Percentiles rank a stretch among this genome's conserved stretches.
Evolutionary conservation across 148 eudicot species (phyloP).

Genomic region (Fagopyrum homotropicum): DNA sequence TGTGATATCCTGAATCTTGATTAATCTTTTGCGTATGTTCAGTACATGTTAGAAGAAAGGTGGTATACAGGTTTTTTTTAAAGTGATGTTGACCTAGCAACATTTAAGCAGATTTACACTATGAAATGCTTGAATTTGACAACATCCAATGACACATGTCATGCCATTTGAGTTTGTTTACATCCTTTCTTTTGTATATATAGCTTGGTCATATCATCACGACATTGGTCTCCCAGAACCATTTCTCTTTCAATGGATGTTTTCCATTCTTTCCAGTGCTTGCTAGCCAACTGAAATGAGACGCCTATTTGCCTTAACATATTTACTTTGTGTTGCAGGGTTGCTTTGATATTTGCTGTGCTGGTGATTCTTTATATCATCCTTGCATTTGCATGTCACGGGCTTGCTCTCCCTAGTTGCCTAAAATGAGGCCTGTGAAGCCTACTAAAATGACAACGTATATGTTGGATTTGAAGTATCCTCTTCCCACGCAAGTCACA

Average conservation of each 20-base stretch:
- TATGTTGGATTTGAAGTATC: neutral
- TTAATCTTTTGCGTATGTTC: neutral
- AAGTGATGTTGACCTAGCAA: neutral
- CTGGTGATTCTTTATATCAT: constrained; percentile 68
- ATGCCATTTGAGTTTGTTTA: neutral
- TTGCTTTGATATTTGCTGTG: constrained; percentile 59
- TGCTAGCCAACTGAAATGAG: neutral
- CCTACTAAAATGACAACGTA: neutral
- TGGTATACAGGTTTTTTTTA: neutral
- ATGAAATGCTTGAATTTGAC: neutral
- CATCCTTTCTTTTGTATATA: neutral
- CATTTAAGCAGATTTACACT: neutral
- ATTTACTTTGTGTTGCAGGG: constrained; percentile 36
- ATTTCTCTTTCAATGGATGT: neutral
- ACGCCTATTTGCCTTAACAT: neutral
- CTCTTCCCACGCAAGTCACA: neutral
- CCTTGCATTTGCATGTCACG: constrained; percentile 78
- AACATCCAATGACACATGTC: neutral
- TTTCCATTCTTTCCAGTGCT: neutral
- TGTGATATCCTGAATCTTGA: neutral
- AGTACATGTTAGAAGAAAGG: neutral
- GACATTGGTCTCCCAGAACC: neutral
- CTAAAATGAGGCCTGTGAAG: constrained; percentile 19
- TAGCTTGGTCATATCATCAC: neutral
- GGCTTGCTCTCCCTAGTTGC: constrained; percentile 38